Evolutionary conservation across 345 rosid species (phyloP).

Genomic region (Cardamine resedifolia): DNA sequence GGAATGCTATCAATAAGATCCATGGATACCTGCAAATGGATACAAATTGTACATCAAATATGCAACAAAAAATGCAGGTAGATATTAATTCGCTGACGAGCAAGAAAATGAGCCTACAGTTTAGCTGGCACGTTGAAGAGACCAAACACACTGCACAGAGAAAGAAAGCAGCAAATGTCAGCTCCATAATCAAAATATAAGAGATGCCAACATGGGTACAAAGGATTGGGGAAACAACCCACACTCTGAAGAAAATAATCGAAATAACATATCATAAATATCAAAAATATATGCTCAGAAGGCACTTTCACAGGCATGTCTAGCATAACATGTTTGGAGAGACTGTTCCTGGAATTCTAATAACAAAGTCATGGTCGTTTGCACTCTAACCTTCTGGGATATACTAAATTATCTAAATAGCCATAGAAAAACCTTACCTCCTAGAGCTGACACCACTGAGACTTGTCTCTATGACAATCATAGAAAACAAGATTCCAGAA

Average conservation of each 20-base stretch:
- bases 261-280: background rate
- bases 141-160: conserved; percentile 85
- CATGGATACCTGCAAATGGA: conserved; percentile 74
- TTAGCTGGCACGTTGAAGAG: conserved; percentile 95
- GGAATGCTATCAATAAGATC: conserved; percentile 73
- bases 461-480: conserved; percentile 94
- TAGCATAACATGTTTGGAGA: background rate
- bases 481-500: conserved; percentile 86
- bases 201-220: background rate
- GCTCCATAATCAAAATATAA: background rate
- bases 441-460: conserved; percentile 85
- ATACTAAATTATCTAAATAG: background rate
- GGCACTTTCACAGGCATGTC: background rate
- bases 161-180: conserved; percentile 11
- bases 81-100: background rate
- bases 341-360: background rate
- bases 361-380: background rate
- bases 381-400: background rate
- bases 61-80: conserved; percentile 8
- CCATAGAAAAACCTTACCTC: conserved; percentile 55
- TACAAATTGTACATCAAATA: conserved; percentile 16
- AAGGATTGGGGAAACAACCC: background rate
- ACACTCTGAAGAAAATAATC: background rate
- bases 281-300: background rate
- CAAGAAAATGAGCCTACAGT: conserved; percentile 52